phyloP scores from a whole-genome alignment of 805 yeast species.

The Candida ipomoeae region DNA sequence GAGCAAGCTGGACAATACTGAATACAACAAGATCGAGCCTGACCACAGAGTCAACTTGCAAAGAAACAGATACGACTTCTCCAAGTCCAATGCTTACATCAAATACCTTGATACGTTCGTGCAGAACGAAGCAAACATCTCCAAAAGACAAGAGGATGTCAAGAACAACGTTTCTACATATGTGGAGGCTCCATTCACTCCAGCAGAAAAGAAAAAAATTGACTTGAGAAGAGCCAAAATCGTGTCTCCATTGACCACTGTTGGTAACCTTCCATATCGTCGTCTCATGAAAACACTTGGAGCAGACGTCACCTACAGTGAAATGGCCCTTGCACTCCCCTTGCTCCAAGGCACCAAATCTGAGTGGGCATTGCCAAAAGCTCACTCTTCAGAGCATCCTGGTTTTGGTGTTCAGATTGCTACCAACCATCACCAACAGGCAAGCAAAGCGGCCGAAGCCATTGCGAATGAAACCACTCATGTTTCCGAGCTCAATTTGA shows the following conservation, averaged over 20 bases:
- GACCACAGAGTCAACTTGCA: slow-evolving; percentile 48
- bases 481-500: slow-evolving; percentile 82
- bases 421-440: slow-evolving; percentile 88
- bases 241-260: slow-evolving; percentile 94
- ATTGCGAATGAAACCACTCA: slow-evolving; percentile 52
- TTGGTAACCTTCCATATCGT: slow-evolving; percentile 94
- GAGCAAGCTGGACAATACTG: slow-evolving; percentile 40
- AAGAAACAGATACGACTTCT: slow-evolving; percentile 59
- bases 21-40: slow-evolving; percentile 57
- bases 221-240: slow-evolving; percentile 73
- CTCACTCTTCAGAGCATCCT: slow-evolving; percentile 75
- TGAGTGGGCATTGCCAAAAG: slow-evolving; percentile 97
- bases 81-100: slow-evolving; percentile 52
- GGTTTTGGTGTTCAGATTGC: slow-evolving; percentile 95
- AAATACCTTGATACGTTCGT: slow-evolving; percentile 58
- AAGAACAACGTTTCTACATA: slow-evolving; percentile 46
- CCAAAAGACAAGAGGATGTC: slow-evolving; percentile 22
- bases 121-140: slow-evolving; percentile 38
- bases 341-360: slow-evolving; percentile 84
- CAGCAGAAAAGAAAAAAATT: slow-evolving; percentile 76
- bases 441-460: slow-evolving; percentile 86
- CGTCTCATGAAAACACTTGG: slow-evolving; percentile 87
- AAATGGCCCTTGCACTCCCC: slow-evolving; percentile 90
- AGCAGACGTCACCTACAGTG: slow-evolving; percentile 89
- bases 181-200: slow-evolving; percentile 70